Evolutionary conservation across 345 rosid genomes (phyloP).

Genomic region (Lumnitzera littorea): DNA sequence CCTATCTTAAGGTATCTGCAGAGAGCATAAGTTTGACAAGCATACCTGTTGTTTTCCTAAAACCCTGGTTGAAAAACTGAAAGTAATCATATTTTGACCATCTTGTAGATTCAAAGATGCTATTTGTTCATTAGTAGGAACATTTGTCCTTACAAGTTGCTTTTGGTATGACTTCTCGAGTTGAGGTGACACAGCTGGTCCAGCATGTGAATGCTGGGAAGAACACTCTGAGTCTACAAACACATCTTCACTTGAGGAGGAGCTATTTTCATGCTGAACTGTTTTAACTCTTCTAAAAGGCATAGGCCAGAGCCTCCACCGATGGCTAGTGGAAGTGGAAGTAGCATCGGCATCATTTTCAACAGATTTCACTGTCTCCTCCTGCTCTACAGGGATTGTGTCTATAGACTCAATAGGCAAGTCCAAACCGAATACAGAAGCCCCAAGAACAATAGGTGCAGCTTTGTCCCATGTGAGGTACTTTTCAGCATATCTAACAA

Average conservation of each 20-base stretch:
- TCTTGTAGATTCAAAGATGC: conserved; percentile 85
- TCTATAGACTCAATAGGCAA: conserved; percentile 55
- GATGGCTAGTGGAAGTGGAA: conserved; percentile 45
- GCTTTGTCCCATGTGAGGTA: conserved; percentile 82
- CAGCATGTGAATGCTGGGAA: conserved; percentile 29
- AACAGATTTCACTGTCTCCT: conserved; percentile 25
- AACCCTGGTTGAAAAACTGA: conserved; percentile 84
- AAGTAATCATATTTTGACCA: conserved; percentile 78
- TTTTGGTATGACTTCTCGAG: conserved; percentile 51
- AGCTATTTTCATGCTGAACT: conserved; percentile 52
- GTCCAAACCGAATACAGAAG: conserved; percentile 62
- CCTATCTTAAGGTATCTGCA: not conserved
- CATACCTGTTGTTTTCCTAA: conserved; percentile 86
- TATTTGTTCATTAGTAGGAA: conserved; percentile 82
- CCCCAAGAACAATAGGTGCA: conserved; percentile 69
- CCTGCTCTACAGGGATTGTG: conserved; percentile 53
- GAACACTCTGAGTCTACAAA: conserved; percentile 74
- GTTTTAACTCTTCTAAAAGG: conserved; percentile 82
- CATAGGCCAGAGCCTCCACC: conserved; percentile 88
- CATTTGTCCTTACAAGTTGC: conserved; percentile 65
- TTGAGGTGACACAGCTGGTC: conserved; percentile 21
- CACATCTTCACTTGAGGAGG: conserved; percentile 60
- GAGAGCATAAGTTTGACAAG: conserved; percentile 1
- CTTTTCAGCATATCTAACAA: conserved; percentile 43
- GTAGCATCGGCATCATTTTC: conserved; percentile 31